These are phyloP conservation scores for Tetrapisispora nanseiensis DNA, from an alignment of 805 yeast genomes.

Conservation along the genomic window DNA sequence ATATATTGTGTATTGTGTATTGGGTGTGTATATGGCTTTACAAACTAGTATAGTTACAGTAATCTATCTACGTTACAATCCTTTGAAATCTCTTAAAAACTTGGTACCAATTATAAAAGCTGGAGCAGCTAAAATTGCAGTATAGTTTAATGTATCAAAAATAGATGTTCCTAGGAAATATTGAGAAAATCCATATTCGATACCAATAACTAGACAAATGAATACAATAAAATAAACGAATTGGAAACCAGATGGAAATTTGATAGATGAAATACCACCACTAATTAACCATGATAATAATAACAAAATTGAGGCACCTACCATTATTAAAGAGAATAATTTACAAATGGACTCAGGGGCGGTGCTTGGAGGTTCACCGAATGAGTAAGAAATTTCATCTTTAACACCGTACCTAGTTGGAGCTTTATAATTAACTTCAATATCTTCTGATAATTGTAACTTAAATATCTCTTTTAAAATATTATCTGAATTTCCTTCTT, in stretches of 20 bases:
- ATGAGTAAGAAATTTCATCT: constrained; percentile 57
- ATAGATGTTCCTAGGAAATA: constrained; percentile 27
- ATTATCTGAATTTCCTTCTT: constrained; percentile 7
- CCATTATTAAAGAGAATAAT: constrained; percentile 38
- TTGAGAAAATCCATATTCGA: constrained; percentile 22
- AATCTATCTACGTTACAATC: not conserved
- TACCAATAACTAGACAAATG: constrained; percentile 19
- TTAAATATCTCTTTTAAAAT: constrained; percentile 15
- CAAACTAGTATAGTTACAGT: too few species aligned
- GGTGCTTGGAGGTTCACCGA: constrained; percentile 44
- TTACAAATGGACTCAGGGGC: constrained; percentile 44
- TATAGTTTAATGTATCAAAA: constrained; percentile 22
- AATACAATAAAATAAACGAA: constrained; percentile 18
- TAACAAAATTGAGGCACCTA: constrained; percentile 34
- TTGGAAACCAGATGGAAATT: constrained; percentile 20
- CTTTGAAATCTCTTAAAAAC: constrained; percentile 41
- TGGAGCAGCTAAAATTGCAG: constrained; percentile 39
- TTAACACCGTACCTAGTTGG: constrained; percentile 34
- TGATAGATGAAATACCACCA: constrained; percentile 20
- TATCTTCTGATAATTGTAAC: constrained; percentile 5
- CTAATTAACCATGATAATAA: constrained; percentile 36
- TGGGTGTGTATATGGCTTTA: too few species aligned
- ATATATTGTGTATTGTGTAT: too few species aligned
- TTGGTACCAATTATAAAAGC: constrained; percentile 55
- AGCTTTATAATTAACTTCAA: constrained; percentile 2